Evolutionary conservation across 2,329 filamentous ascomycete species (phyloP).

Genomic region (Sporothrix variecibatus): DNA sequence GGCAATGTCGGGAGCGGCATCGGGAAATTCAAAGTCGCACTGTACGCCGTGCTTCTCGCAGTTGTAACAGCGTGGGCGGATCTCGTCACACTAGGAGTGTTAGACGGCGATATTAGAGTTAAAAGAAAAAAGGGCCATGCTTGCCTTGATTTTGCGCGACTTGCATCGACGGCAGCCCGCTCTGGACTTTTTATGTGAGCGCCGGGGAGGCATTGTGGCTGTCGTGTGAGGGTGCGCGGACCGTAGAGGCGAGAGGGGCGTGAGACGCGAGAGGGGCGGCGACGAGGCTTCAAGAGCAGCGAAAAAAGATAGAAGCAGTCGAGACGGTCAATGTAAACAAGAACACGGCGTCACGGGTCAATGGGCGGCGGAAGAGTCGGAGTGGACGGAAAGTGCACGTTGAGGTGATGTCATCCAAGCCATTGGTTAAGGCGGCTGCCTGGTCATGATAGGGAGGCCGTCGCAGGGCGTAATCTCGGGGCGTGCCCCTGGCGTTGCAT

Average conservation of each 20-base stretch:
- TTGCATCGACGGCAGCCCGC: conserved; percentile 68
- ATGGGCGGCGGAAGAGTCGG: conserved; percentile 22
- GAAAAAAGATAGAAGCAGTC: not conserved
- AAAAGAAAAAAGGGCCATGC: not conserved
- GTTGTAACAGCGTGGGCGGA: conserved; percentile 66
- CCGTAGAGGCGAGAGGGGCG: not conserved
- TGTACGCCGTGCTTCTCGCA: conserved; percentile 66
- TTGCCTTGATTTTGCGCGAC: conserved; percentile 68
- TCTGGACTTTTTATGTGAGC: conserved; percentile 70
- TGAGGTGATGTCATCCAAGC: conserved; percentile 26
- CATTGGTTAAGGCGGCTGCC: conserved; percentile 25
- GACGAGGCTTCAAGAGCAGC: not conserved
- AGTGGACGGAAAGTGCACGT: not conserved
- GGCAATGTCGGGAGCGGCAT: conserved; percentile 47
- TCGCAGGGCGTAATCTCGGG: not conserved
- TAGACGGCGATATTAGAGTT: not conserved
- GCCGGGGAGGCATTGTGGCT: conserved; percentile 60
- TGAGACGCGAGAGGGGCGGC: not conserved
- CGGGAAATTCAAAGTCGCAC: conserved; percentile 64
- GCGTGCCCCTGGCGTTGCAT: not conserved
- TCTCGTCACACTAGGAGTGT: conserved; percentile 60
- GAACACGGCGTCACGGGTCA: not conserved
- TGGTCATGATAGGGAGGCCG: conserved; percentile 28
- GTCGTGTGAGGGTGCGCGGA: not conserved
- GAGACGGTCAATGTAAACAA: not conserved